Base-by-base conservation (phyloP, 2,329 filamentous ascomycete genomes). In the Aspergillus carbonarius region DNA sequence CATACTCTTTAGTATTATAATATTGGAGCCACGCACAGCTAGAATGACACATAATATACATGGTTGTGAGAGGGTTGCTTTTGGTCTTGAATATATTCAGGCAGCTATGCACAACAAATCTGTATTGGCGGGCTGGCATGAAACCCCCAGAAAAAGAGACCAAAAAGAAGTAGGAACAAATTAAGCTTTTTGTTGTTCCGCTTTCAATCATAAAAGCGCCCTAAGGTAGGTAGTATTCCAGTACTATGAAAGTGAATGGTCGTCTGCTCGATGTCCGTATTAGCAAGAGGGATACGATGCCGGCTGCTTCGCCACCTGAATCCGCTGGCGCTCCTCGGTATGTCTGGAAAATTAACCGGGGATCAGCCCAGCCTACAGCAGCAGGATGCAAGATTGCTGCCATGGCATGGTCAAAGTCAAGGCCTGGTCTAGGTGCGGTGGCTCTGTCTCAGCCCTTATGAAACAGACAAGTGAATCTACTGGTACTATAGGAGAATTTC, bases 361-460 rank as follows among this genome's bases (percentile, higher is more conserved):
- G 8, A 48, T 30, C 8, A 48, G 7, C 18, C 13, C 34, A 37
- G 13, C 39, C 39, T 23, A 42, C 18, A 8, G 18, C 23, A 48
- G 42, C 42, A n/a, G 23, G 42, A 47, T n/a, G 42, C 44, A 48
- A 17, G 25, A 48, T 30, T 48, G 27, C 44, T 48, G 44, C 44
- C 44, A 48, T 48, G 44, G 44, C 44, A 48, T 48, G 44, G 44
- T 30, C 44, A 48, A 48, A 48, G 25, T 48, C 27, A 48, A 27
- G 44, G n/a, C 25, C 27, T 27, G 25, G n/a, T 32, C 39, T 18
- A 10, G 18, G 18, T 17, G 23, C 23, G 39, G 44, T 48, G 32
- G 30, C 25, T 44, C 17, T 30, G 30, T 15, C 9, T 17, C 15
- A 8, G 15, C 44, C 27, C 23, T 30, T 15, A 27, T 32, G 5